Evolutionary conservation across 768 basidiomycete genomes (phyloP).

Genomic region (Naganishia kalamii): DNA sequence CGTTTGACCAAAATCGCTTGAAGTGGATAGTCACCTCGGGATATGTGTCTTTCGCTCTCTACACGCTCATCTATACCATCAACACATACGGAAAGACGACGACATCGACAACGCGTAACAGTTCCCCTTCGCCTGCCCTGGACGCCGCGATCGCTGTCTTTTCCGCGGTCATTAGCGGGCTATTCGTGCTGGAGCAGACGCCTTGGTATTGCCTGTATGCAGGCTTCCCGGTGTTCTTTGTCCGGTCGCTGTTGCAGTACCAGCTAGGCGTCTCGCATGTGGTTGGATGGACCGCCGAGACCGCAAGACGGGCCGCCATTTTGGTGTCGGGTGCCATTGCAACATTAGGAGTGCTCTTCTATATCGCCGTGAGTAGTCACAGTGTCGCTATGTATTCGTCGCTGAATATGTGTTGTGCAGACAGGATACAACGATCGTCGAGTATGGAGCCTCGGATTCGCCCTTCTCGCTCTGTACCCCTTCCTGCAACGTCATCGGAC

Average conservation of each 20-base stretch:
- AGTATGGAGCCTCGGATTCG: constrained; percentile 66
- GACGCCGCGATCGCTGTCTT: background rate
- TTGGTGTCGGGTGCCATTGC: background rate
- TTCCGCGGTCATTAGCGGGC: constrained; percentile 46
- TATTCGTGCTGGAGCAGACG: constrained; percentile 60
- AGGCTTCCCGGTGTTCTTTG: constrained; percentile 70
- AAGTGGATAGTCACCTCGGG: constrained; percentile 63
- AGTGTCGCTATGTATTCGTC: background rate
- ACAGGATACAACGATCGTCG: constrained; percentile 64
- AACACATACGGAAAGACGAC: background rate
- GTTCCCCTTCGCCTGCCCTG: background rate
- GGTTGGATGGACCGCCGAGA: too few relatives aligned
- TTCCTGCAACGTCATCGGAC: background rate
- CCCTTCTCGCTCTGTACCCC: constrained; percentile 53
- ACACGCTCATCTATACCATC: constrained; percentile 9
- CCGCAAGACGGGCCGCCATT: background rate
- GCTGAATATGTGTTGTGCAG: constrained; percentile 44
- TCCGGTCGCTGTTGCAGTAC: constrained; percentile 53
- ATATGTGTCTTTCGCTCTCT: constrained; percentile 69
- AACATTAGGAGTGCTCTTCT: background rate
- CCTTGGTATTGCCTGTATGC: constrained; percentile 73
- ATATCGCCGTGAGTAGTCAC: background rate
- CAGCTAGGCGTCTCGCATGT: background rate
- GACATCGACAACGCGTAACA: too few relatives aligned
- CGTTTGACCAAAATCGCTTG: constrained; percentile 70